These are phyloP conservation scores for Tetrapyrgos nigripes DNA, from an alignment of 1,284 basidiomycete genomes.

Conservation along the genomic window DNA sequence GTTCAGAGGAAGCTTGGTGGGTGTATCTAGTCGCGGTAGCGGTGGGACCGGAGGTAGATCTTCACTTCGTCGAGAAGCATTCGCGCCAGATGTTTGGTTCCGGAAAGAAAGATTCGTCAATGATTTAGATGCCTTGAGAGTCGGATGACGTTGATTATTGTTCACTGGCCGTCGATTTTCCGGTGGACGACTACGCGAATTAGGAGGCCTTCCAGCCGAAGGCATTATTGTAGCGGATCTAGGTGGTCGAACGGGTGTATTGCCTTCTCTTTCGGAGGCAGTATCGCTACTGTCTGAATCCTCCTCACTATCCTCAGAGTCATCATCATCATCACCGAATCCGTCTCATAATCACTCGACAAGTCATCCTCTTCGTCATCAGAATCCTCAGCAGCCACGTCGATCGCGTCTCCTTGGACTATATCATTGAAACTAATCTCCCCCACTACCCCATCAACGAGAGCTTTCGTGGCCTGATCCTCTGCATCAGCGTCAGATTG, in stretches of 20 bases:
- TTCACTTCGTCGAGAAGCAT: conserved; percentile 33
- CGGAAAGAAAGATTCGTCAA: conserved; percentile 36
- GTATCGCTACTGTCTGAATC: conserved; percentile 26
- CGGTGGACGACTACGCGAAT: conserved; percentile 15
- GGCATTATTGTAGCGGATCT: background rate
- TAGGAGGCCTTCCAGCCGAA: background rate
- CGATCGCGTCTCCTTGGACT: conserved; percentile 77
- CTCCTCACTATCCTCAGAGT: conserved; percentile 39
- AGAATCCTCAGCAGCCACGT: conserved; percentile 81
- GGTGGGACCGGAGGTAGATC: conserved; percentile 52
- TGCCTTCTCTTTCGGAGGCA: conserved; percentile 22
- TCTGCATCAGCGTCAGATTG: conserved; percentile 64
- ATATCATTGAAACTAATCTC: conserved; percentile 85
- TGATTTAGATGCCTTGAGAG: conserved; percentile 52
- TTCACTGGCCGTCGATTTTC: conserved; percentile 15
- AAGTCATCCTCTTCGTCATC: conserved; percentile 57
- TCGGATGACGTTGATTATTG: conserved; percentile 16
- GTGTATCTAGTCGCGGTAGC: conserved; percentile 29
- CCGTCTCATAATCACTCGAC: conserved; percentile 47
- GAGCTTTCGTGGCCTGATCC: conserved; percentile 78
- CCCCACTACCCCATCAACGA: conserved; percentile 81
- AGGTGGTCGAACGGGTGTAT: conserved; percentile 16
- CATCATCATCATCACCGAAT: conserved; percentile 32
- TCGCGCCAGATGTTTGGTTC: conserved; percentile 25
- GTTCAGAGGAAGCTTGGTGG: conserved; percentile 12